phyloP scores from a whole-genome alignment of 1,284 basidiomycete species.

The Phlebopus sp. region DNA sequence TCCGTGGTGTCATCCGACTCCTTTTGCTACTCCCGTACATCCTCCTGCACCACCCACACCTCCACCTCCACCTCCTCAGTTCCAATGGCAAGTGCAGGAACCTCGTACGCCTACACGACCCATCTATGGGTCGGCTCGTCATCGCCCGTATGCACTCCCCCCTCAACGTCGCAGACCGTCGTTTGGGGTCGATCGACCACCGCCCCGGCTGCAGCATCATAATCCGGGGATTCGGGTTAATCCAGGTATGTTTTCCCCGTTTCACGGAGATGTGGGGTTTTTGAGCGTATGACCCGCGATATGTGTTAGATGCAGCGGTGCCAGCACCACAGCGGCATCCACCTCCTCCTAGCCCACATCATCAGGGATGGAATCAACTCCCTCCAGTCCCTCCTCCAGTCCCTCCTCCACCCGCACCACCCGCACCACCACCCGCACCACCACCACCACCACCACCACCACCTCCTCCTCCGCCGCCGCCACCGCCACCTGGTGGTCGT shows the following conservation, averaged over 20 bases:
- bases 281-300: neutral
- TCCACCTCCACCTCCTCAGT: neutral
- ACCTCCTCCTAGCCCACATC: neutral
- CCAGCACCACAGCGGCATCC: neutral
- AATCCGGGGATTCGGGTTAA: constrained; percentile 20
- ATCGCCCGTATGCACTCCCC: neutral
- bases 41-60: too few relatives aligned
- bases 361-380: neutral
- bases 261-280: neutral
- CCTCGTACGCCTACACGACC: constrained; percentile 10
- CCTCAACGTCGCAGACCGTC: constrained; percentile 5
- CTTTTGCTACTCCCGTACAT: constrained; percentile 16
- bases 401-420: too few relatives aligned
- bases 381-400: neutral
- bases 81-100: neutral
- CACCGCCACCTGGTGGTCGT: too few relatives aligned
- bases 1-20: too few relatives aligned
- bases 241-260: constrained; percentile 15
- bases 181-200: too few relatives aligned
- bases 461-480: too few relatives aligned
- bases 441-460: too few relatives aligned
- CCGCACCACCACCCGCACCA: neutral
- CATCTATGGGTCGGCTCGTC: constrained; percentile 14
- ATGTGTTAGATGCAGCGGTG: neutral
- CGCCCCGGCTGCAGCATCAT: constrained; percentile 8